Percentiles rank a stretch among this genome's conserved stretches.
These are phyloP conservation scores for Fusarium tanahbumbuense DNA, from an alignment of 2,329 filamentous ascomycete species.

Conservation along the genomic window DNA sequence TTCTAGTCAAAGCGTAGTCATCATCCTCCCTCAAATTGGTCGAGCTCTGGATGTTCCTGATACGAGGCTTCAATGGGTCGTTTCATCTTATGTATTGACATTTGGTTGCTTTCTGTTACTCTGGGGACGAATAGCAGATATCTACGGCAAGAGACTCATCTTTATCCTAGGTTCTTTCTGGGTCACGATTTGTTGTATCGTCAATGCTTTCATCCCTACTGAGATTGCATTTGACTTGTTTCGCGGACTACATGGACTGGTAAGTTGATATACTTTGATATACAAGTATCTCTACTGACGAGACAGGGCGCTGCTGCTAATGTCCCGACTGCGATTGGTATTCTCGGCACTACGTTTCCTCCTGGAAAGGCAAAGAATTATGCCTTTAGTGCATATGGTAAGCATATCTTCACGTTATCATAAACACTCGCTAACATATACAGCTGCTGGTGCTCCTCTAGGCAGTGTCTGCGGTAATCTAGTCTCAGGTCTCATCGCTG, in stretches of 20 bases:
- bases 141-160: conserved; percentile 73
- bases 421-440: neutral
- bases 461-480: conserved; percentile 74
- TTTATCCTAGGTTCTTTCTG: conserved; percentile 74
- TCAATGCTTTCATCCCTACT: conserved; percentile 72
- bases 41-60: conserved; percentile 66
- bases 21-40: conserved; percentile 68
- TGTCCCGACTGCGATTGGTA: conserved; percentile 77
- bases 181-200: conserved; percentile 68
- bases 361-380: conserved; percentile 77
- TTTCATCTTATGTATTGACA: conserved; percentile 73
- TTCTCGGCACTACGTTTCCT: conserved; percentile 74
- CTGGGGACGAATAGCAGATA: conserved; percentile 75
- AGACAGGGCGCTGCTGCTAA: conserved; percentile 72
- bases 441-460: conserved; percentile 71
- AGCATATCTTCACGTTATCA: conserved; percentile 13
- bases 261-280: conserved; percentile 27
- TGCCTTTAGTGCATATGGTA: conserved; percentile 72
- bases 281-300: neutral
- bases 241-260: conserved; percentile 73
- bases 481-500: conserved; percentile 70
- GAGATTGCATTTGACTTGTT: conserved; percentile 77
- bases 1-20: conserved; percentile 46
- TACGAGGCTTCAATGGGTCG: conserved; percentile 71
- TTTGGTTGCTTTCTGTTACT: conserved; percentile 76